Evolutionary conservation across 306 rosid species (phyloP), one percentile per base, ranked within the genome.

Genomic region (Sindora glabra): DNA sequence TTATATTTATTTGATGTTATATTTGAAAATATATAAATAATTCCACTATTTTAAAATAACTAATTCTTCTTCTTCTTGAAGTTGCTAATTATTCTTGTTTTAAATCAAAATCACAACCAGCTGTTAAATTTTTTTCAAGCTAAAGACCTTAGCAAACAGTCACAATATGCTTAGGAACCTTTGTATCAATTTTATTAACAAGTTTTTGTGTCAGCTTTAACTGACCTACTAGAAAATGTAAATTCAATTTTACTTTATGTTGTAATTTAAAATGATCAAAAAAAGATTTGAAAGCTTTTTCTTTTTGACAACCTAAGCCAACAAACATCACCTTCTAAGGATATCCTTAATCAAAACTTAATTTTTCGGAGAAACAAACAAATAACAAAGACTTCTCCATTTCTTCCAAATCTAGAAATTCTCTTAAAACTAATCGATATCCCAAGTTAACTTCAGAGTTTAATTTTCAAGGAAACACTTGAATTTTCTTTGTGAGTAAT

Each of bases 311-410:
- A 53, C 21, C 5, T 15, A 40, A 49, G 33, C 62, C 47, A 38
- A 53, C 14, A 27, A 29, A 51, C 8, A 14, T 15, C 30, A 36
- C 10, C 14, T 15, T 24, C 24, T 40, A 49, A 25, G 50, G n/a
- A 62, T 39, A 34, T 34, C 62, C 46, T 41, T 22, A 58, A 49
- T 7, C 16, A 6, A 14, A 45, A 16, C 42, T 51, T 44, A 57
- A 57, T 52, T 74, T 74, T 66, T 42, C 21, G 58, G 10, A 56
- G 27, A 70, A 56, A 67, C 59, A 57, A 71, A 57, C 71, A 48
- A n/a, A n/a, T n/a, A 38, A 39, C 23, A 40, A 17, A 29, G 23
- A 0, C 23, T 1, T 17, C 13, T 21, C 19, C 41, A 30, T 29
- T 22, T 10, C 62, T 17, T 10, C 56, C 34, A 62, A 33, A 49